Base-by-base conservation (phyloP, 768 basidiomycete species). In the Pulveroboletus frians region DNA sequence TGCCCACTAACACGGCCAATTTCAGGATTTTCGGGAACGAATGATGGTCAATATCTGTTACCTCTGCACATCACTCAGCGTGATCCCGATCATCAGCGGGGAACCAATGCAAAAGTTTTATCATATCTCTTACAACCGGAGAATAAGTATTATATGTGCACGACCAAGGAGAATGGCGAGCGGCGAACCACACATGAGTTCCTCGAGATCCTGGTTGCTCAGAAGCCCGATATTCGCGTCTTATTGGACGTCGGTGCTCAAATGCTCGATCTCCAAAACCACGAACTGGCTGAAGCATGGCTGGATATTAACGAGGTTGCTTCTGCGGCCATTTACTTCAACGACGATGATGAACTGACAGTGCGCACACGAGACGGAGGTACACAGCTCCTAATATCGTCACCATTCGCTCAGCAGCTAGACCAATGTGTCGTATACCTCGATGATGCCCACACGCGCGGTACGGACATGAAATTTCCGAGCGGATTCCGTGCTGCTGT, bases 201-300 rank as follows among this genome's bases (percentile, higher is more conserved):
- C 50, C 51, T 77, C 18, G 14, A 55, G 1, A 47, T 63, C 17
- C 15, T 81, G 4, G 65, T 68, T 11, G n/a, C 47, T 1, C 68
- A 76, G 52, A 46, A 46, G 1, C 73, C 71, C 4, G 58, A 65
- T 15, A 66, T 80, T 20, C 68, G 68, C 26, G 77, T 80, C 7
- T 58, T 81, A 17, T 61, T 81, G 15, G 79, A 81, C 36, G 78
- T 81, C 13, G 80, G 79, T 3, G 79, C 79, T 0, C 79, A 81
- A 52, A 75, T 81, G 63, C 62, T 81, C 7, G 78, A 81, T 42
- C 62, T 78, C 47, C 57, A 67, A 18, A 81, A 78, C 50, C 32
- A 55, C 2, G 63, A 75, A 26, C 46, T 81, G 5, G 75, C 68
- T 2, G 35, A 49, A 17, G 36, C 55, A 3, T 81, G 79, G 80